These are phyloP conservation scores for Neofusicoccum kwambonambiense DNA, from an alignment of 2,329 filamentous ascomycete genomes.

Conservation along the genomic window DNA sequence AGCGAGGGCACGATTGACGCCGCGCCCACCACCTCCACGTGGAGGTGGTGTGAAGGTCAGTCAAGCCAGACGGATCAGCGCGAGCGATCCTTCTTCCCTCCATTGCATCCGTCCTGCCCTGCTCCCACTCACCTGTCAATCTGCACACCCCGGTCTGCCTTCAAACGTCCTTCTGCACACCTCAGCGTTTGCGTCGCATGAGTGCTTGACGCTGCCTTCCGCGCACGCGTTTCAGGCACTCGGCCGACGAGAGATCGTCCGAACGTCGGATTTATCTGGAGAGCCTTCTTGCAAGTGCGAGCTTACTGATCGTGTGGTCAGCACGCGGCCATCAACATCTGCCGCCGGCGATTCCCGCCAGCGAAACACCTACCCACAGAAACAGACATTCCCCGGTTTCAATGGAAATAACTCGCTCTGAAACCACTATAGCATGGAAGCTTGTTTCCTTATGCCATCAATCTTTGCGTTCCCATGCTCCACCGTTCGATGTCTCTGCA, in stretches of 20 bases:
- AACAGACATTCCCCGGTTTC: neutral
- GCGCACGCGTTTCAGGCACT: neutral
- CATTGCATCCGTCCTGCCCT: neutral
- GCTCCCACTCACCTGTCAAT: neutral
- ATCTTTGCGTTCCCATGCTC: neutral
- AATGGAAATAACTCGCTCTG: neutral
- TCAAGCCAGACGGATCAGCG: neutral
- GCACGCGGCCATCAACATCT: neutral
- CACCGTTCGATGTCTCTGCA: neutral
- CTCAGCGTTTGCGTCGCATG: neutral
- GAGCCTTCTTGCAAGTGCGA: neutral
- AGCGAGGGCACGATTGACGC: constrained; percentile 1
- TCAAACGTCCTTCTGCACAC: neutral
- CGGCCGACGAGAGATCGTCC: neutral
- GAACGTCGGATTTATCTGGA: neutral
- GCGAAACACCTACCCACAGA: neutral
- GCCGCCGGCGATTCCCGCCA: neutral
- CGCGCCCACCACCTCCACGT: neutral
- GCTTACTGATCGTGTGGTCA: neutral
- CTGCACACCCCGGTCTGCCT: neutral
- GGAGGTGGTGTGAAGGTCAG: constrained; percentile 7
- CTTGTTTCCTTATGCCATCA: neutral
- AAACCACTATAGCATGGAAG: neutral
- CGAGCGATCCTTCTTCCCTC: neutral
- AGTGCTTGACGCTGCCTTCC: neutral